Evolutionary conservation across 345 rosid species (phyloP).

Genomic region (Eucalyptus marginata): DNA sequence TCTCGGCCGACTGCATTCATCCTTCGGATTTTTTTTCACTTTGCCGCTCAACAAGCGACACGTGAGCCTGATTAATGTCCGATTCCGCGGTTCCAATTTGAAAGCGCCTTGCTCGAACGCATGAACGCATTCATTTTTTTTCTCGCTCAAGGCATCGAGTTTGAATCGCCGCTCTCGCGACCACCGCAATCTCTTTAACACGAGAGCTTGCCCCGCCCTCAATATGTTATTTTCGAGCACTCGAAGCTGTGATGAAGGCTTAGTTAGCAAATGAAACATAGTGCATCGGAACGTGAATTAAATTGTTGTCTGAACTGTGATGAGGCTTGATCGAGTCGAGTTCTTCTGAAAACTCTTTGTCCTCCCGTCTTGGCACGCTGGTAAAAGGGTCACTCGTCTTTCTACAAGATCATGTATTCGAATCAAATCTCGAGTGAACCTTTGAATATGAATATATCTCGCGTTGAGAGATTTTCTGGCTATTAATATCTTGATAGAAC

Average conservation of each 20-base stretch:
- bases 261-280: neutral
- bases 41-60: neutral
- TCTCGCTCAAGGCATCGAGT: neutral
- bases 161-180: neutral
- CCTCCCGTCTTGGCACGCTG: neutral
- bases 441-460: neutral
- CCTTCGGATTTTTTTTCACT: neutral
- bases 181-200: too few relatives aligned
- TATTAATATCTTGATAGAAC: too few relatives aligned
- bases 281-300: neutral
- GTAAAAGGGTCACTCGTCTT: neutral
- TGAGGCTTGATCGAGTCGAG: neutral
- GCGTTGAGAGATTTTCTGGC: neutral
- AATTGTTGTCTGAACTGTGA: neutral
- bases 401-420: fast-evolving
- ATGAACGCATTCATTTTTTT: neutral
- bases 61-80: neutral
- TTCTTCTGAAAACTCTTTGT: fast-evolving
- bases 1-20: neutral
- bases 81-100: neutral
- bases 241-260: neutral
- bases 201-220: neutral
- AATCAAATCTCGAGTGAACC: neutral
- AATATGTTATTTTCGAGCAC: neutral
- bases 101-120: neutral